These are phyloP conservation scores for Plasmodium gaboni DNA, from an alignment of 169 alveolate species.

Conservation along the genomic window DNA sequence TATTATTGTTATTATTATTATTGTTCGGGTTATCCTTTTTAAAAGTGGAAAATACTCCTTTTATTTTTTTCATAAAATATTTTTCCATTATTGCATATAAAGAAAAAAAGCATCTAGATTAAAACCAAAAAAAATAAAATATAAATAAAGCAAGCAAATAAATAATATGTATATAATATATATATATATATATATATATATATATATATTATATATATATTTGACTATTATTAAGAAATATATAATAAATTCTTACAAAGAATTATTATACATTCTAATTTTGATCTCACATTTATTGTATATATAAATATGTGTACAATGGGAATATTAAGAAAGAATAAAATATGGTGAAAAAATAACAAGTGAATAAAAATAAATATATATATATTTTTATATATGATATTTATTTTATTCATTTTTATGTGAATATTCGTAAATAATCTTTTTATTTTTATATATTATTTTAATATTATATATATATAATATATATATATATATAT, in stretches of 20 bases:
- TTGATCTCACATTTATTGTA: background rate
- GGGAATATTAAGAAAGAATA: no score
- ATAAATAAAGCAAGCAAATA: conserved; percentile 5
- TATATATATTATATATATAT: background rate
- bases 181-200: background rate
- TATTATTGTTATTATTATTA: background rate
- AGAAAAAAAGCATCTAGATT: background rate
- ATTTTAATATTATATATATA: no score
- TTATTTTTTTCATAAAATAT: conserved; percentile 58
- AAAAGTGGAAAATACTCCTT: conserved; percentile 58
- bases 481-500: no score
- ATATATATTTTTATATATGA: no score
- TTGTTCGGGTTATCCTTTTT: conserved; percentile 24
- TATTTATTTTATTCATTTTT: no score
- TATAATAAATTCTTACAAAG: background rate
- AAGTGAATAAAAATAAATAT: no score
- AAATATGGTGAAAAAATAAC: no score
- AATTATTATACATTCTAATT: background rate
- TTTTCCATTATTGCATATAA: conserved; percentile 46
- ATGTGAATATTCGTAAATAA: no score
- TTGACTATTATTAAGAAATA: no score
- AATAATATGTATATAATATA: conserved; percentile 8
- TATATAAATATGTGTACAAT: no score
- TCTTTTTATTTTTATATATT: no score
- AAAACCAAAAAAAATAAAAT: background rate